Base-by-base conservation (phyloP, 192 early-diverging fungal species). In the Phycomyces nitens region DNA sequence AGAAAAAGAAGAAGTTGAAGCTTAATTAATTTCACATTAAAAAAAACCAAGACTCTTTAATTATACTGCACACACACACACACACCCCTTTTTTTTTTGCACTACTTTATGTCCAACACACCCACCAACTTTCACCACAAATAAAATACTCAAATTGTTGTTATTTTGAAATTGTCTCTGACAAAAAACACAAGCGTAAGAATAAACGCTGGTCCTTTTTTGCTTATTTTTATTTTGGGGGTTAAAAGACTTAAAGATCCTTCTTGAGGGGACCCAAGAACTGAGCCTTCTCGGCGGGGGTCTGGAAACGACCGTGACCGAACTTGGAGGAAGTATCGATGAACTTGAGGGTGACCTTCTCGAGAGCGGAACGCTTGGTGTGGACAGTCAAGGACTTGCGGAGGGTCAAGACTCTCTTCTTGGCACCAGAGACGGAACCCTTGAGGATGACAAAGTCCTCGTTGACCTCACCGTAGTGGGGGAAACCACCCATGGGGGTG, bases 251-350 rank as follows among this genome's bases (percentile, higher is more conserved):
- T 79, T 82, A 79, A 72, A 79, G 66, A 73, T 94, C 88, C 87
- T 88, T 89, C 88, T 94, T 94, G 83, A 91, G 88, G 61, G 89
- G 89, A 68, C 95, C 93, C 83, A 91, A 82, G 85, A 94, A 96
- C 34, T 84, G 81, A 73, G 86, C 82, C 89, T 98, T 98, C 89
- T 99, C 97, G 68, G 82, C 88, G 64, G 86, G 81, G 76, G 96
- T 96, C 84, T 99, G 97, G 96, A 97, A 98, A 74, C 97, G 93
- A 86, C 97, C 96, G 83, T 97, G 93, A 68, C 94, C 93, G 80
- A 94, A 95, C 87, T 98, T 99, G 86, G 95, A 97, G 60, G 92
- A 90, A 51, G 97, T 99, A 82, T 98, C 96, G 82, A 99, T 95
- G 80, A 98, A 98, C 94, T 99, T 99, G 81, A 97, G 87, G 66